Evolutionary conservation across 805 yeast species (phyloP).

Genomic region (Candida easanensis): DNA sequence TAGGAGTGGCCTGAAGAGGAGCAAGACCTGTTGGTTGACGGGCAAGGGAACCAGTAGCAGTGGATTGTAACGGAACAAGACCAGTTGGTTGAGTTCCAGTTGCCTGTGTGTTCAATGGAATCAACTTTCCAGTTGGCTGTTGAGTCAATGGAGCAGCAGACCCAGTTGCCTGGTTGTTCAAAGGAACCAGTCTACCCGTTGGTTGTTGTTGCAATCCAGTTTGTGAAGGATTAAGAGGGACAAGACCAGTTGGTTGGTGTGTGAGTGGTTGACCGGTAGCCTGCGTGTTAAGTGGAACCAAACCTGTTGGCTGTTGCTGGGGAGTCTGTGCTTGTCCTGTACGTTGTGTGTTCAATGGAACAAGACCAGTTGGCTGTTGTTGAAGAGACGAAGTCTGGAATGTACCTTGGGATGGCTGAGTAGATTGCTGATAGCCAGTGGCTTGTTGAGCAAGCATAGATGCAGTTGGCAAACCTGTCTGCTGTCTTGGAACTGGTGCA

Average conservation of each 20-base stretch:
- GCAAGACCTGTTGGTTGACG: conserved; percentile 59
- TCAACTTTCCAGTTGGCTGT: conserved; percentile 57
- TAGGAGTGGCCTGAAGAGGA: conserved; percentile 34
- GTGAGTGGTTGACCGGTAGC: conserved; percentile 22
- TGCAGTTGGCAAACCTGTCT: conserved; percentile 57
- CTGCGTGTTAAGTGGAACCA: conserved; percentile 41
- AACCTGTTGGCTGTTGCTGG: conserved; percentile 61
- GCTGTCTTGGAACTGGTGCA: conserved; percentile 46
- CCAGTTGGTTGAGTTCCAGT: background rate
- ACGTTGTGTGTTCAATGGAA: conserved; percentile 40
- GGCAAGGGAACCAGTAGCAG: conserved; percentile 26
- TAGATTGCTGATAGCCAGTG: conserved; percentile 12
- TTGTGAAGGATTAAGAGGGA: conserved; percentile 23
- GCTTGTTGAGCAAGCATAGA: conserved; percentile 30
- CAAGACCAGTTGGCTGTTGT: conserved; percentile 65
- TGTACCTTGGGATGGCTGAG: conserved; percentile 13
- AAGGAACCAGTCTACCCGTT: conserved; percentile 10
- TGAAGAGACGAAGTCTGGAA: conserved; percentile 31
- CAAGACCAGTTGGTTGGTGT: conserved; percentile 36
- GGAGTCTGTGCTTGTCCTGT: conserved; percentile 14
- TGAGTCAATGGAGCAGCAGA: conserved; percentile 32
- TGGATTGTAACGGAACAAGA: conserved; percentile 16
- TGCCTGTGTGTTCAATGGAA: background rate
- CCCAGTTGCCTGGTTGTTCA: conserved; percentile 33
- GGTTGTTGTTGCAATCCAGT: conserved; percentile 22